phyloP scores from a whole-genome alignment of 1,284 basidiomycete genomes.

The Ceratobasidium sp. region DNA sequence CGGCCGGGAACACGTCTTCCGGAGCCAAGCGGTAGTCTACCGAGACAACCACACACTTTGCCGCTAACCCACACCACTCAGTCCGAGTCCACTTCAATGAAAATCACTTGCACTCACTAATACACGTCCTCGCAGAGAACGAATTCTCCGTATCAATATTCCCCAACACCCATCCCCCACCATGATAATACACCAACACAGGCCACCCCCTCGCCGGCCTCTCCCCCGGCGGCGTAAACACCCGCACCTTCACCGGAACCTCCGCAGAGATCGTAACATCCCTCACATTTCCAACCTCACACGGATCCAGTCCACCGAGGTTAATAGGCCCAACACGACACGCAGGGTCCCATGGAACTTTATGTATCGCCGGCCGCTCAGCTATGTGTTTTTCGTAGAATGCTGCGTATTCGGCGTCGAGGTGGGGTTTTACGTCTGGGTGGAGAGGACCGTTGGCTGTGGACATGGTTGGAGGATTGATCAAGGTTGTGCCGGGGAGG shows the following conservation, averaged over 20 bases:
- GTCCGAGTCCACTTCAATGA: neutral
- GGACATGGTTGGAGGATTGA: slow-evolving; percentile 5
- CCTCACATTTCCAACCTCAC: slow-evolving; percentile 20
- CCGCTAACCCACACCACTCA: neutral
- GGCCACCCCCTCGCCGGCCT: slow-evolving; percentile 40
- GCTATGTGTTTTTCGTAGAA: slow-evolving; percentile 64
- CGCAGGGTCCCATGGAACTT: slow-evolving; percentile 36
- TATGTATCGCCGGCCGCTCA: slow-evolving; percentile 26
- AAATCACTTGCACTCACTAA: neutral
- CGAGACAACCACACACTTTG: slow-evolving; percentile 61
- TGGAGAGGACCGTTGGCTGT: slow-evolving; percentile 63
- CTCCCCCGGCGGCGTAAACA: slow-evolving; percentile 42
- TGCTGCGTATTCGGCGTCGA: slow-evolving; percentile 70
- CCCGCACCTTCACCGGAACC: slow-evolving; percentile 21
- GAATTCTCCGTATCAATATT: slow-evolving; percentile 42
- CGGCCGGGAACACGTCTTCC: slow-evolving; percentile 77
- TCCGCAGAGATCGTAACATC: slow-evolving; percentile 2
- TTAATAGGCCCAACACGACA: slow-evolving; percentile 29
- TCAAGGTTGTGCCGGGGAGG: neutral
- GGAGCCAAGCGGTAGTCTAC: slow-evolving; percentile 81
- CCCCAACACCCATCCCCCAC: slow-evolving; percentile 44
- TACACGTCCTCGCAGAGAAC: slow-evolving; percentile 37
- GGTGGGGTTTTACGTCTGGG: slow-evolving; percentile 63
- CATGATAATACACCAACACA: slow-evolving; percentile 41
- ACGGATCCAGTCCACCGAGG: slow-evolving; percentile 32